Evolutionary conservation across 1,284 basidiomycete species (phyloP).

Genomic region (Sutorius eximius): DNA sequence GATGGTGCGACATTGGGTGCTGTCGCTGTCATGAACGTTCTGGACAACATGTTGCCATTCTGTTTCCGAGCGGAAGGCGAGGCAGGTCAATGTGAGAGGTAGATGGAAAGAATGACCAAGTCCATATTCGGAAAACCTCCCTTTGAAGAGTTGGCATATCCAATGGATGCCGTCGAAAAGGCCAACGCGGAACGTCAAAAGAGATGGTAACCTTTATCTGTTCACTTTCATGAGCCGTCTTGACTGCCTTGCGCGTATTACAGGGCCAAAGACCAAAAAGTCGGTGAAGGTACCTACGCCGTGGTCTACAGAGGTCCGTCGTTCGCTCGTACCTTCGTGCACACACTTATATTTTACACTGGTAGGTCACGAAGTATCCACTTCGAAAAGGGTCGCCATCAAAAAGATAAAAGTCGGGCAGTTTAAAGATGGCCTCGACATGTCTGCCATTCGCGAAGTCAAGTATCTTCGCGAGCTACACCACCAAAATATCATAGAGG

Average conservation of each 20-base stretch:
- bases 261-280: conserved; percentile 85
- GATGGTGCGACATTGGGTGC: conserved; percentile 6
- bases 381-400: conserved; percentile 84
- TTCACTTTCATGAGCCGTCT: conserved; percentile 2
- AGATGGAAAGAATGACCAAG: background rate
- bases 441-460: conserved; percentile 98
- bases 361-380: conserved; percentile 67
- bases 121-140: conserved; percentile 4
- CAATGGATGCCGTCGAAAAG: conserved; percentile 76
- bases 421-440: conserved; percentile 97
- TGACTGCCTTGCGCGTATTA: conserved; percentile 8
- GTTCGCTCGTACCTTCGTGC: background rate
- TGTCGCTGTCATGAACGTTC: conserved; percentile 21
- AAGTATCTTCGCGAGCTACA: conserved; percentile 93
- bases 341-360: background rate
- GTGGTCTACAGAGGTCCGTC: conserved; percentile 87
- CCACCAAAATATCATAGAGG: conserved; percentile 95
- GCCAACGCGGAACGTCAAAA: conserved; percentile 70
- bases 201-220: conserved; percentile 51
- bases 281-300: conserved; percentile 97
- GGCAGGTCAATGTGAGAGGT: background rate
- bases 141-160: background rate
- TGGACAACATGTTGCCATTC: conserved; percentile 31
- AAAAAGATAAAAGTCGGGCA: conserved; percentile 98
- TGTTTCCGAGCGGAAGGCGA: background rate